Base-by-base conservation (phyloP, 176 grass and related monocot genomes). In the Aegilops longissima region DNA sequence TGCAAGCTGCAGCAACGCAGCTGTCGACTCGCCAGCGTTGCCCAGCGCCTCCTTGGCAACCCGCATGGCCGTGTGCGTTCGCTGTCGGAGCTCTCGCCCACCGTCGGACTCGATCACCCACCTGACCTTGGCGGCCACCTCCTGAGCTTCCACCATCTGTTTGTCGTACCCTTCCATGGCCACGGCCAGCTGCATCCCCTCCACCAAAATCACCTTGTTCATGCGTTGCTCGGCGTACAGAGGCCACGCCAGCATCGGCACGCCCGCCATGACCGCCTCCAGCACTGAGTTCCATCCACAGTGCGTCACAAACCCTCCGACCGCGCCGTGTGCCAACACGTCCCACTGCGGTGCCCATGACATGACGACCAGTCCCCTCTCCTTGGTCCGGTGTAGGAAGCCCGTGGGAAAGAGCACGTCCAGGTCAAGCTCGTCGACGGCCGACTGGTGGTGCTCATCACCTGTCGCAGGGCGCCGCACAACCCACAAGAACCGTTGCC, bases 231-330 rank as follows among this genome's bases (percentile, higher is more conserved):
- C 88, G 2, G 78, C 68, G 75, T 85, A 86, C 31, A 90, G 38
- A 3, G 88, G 88, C 88, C 83, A 90, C 3, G 70, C 82, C 47
- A 90, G 83, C 85, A 90, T 77, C 0, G 88, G 80, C 64, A 82
- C 44, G 16, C 88, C 88, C 10, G 88, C 77, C 44, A 56, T 2
- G 3, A 69, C 40, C 2, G 76, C 77, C 21, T 87, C 91, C 24
- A 87, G 35, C 72, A 90, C 80, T 0, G 88, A 90, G 76, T 87
- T 93, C 88, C 84, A 93, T 0, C 88, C 92, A 47, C 92, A 93
- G 42, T 93, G 92, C 12, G 92, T 93, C 0, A 93, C 77, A 79
- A 95, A 93, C 0, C 76, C 87, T 8, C 73, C 84, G 9, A 73
- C 25, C 1, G 85, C 84, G 64, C 59, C 31, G 25, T 91, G 89